These are phyloP conservation scores for Globomyces pollinis-pini DNA, from an alignment of 192 early-diverging fungal species.

Conservation along the genomic window DNA sequence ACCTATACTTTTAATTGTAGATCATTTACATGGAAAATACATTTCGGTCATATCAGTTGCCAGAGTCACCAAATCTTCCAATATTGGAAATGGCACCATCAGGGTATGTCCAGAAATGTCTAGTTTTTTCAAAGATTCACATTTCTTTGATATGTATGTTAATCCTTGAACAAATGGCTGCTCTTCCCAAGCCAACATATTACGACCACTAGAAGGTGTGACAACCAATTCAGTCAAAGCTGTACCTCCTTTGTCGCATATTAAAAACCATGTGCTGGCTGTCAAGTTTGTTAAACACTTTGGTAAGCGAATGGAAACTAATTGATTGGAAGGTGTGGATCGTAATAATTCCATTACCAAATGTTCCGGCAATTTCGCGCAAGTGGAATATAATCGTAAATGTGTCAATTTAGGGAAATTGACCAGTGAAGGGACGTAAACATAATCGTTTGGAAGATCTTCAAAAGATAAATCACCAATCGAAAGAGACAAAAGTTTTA, in stretches of 20 bases:
- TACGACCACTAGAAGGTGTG: constrained; percentile 3
- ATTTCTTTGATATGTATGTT: neutral
- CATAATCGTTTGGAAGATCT: neutral
- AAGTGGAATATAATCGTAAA: constrained; percentile 1
- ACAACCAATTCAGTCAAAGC: neutral
- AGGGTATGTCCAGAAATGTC: constrained; percentile 8
- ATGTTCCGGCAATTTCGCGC: neutral
- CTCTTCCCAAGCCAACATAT: constrained; percentile 11
- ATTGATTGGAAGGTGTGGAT: neutral
- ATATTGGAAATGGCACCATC: neutral
- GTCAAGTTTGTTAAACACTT: constrained; percentile 4
- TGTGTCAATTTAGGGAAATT: neutral
- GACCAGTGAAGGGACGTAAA: neutral
- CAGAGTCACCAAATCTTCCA: neutral
- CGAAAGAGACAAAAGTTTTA: neutral
- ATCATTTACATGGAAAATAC: neutral
- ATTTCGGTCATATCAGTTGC: constrained; percentile 3
- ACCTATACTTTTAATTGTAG: too few relatives aligned
- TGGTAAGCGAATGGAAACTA: neutral
- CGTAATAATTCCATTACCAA: constrained; percentile 6
- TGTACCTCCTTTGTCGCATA: neutral
- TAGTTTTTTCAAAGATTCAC: neutral
- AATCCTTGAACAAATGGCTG: neutral
- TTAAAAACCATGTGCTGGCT: constrained; percentile 1
- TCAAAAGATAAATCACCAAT: constrained; percentile 6